These are phyloP conservation scores for Skeletonema costatum DNA, from an alignment of 108 stramenopile genomes.

Conservation along the genomic window DNA sequence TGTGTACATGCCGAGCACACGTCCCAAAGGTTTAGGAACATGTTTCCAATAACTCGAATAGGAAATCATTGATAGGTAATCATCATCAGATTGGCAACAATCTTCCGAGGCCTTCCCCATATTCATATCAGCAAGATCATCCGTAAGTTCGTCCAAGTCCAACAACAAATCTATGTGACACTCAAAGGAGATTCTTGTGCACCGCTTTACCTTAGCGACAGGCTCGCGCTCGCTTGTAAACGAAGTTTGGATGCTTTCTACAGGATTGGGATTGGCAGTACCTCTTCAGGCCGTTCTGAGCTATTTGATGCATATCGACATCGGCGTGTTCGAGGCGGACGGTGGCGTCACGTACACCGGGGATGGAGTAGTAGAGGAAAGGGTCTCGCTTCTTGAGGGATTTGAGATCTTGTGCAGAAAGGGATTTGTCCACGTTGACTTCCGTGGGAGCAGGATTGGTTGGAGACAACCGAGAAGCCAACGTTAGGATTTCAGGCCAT, in stretches of 20 bases:
- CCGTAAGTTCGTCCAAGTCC: neutral
- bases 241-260: neutral
- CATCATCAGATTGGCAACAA: too few species aligned
- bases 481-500: too few species aligned
- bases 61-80: too few species aligned
- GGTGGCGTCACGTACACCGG: neutral
- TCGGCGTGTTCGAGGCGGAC: neutral
- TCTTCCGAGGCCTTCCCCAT: too few species aligned
- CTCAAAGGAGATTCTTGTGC: neutral
- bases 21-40: too few species aligned
- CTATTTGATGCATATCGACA: neutral
- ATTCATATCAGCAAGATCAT: too few species aligned
- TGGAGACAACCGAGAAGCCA: too few species aligned
- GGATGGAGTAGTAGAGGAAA: constrained; percentile 10
- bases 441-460: too few species aligned
- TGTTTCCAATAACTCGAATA: too few species aligned
- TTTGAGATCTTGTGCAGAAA: neutral
- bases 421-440: neutral
- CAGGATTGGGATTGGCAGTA: neutral
- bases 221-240: neutral
- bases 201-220: neutral
- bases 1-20: too few species aligned
- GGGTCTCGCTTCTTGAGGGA: neutral
- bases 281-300: neutral
- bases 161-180: neutral